Percentiles rank a stretch among this genome's conserved stretches.
Evolutionary conservation across 352 stramenopile genomes (phyloP).

Genomic region (Phytophthora lateralis): DNA sequence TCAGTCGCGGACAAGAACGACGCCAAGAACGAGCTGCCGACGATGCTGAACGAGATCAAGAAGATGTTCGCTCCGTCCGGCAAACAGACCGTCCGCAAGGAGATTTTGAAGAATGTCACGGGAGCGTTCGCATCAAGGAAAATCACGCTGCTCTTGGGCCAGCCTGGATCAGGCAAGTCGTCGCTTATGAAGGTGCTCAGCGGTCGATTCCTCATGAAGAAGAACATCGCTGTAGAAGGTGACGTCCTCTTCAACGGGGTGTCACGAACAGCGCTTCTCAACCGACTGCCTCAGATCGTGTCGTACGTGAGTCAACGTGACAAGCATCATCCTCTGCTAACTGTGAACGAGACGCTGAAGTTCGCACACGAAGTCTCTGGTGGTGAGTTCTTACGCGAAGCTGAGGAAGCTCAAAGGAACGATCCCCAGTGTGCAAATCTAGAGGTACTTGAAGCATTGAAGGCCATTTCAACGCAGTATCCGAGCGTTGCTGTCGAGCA

Average conservation of each 20-base stretch:
- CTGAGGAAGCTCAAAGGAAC: conserved; percentile 12
- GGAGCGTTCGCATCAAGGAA: conserved; percentile 20
- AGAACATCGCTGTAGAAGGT: conserved; percentile 28
- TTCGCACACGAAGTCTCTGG: conserved; percentile 24
- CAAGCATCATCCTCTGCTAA: conserved; percentile 28
- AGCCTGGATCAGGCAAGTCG: conserved; percentile 20
- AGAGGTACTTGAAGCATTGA: conserved; percentile 22
- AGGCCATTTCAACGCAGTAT: conserved; percentile 25
- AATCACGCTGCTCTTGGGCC: conserved; percentile 24
- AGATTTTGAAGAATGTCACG: conserved; percentile 33
- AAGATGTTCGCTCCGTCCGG: conserved; percentile 26
- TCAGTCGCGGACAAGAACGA: conserved; percentile 26
- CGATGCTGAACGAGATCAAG: conserved; percentile 32
- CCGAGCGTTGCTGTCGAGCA: conserved; percentile 43
- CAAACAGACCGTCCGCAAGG: conserved; percentile 29
- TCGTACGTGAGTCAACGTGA: conserved; percentile 26
- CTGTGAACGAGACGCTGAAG: conserved; percentile 22
- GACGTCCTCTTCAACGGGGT: conserved; percentile 25
- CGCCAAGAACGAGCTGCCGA: conserved; percentile 37
- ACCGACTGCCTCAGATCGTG: conserved; percentile 21
- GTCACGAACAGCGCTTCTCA: neutral
- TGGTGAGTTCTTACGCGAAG: conserved; percentile 16
- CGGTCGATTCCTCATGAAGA: conserved; percentile 29
- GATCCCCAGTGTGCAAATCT: neutral
- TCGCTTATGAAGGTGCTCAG: conserved; percentile 24